Percentiles rank a stretch among this genome's conserved stretches.
phyloP scores from a whole-genome alignment of 176 grass and related monocot species.

The Bonia amplexicaulis region DNA sequence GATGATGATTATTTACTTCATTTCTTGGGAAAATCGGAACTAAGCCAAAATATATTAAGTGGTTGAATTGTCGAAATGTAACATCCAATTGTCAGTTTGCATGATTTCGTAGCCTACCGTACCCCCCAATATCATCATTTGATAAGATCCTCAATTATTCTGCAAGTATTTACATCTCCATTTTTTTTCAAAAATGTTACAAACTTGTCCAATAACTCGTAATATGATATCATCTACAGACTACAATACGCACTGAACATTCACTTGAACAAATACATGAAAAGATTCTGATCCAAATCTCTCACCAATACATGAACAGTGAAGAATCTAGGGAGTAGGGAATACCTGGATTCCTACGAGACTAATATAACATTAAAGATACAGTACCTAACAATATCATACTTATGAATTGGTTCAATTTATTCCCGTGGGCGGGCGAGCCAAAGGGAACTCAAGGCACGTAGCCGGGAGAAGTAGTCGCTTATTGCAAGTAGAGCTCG shows the following conservation, averaged over 20 bases:
- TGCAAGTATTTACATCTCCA: constrained; percentile 28
- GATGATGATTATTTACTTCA: neutral
- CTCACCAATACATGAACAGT: constrained; percentile 27
- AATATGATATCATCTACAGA: constrained; percentile 13
- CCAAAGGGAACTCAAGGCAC: constrained; percentile 89
- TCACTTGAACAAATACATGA: constrained; percentile 13
- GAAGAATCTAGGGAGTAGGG: constrained; percentile 19
- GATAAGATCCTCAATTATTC: constrained; percentile 19
- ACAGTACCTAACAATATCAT: constrained; percentile 21
- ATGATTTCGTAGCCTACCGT: neutral
- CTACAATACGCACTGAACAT: constrained; percentile 27
- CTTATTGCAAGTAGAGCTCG: constrained; percentile 85
- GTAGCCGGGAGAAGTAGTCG: constrained; percentile 76
- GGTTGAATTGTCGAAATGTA: neutral
- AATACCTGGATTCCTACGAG: constrained; percentile 19
- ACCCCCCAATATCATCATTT: neutral
- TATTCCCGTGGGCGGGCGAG: constrained; percentile 76
- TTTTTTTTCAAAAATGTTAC: constrained; percentile 32
- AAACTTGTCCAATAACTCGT: constrained; percentile 22
- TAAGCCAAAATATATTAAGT: neutral
- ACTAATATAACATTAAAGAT: constrained; percentile 17
- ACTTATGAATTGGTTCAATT: constrained; percentile 41
- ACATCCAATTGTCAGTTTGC: neutral
- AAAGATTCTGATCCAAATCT: constrained; percentile 4
- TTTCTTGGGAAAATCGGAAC: neutral